These are phyloP conservation scores for Ustilago loliicola DNA, from an alignment of 1,284 basidiomycete genomes.

Conservation along the genomic window DNA sequence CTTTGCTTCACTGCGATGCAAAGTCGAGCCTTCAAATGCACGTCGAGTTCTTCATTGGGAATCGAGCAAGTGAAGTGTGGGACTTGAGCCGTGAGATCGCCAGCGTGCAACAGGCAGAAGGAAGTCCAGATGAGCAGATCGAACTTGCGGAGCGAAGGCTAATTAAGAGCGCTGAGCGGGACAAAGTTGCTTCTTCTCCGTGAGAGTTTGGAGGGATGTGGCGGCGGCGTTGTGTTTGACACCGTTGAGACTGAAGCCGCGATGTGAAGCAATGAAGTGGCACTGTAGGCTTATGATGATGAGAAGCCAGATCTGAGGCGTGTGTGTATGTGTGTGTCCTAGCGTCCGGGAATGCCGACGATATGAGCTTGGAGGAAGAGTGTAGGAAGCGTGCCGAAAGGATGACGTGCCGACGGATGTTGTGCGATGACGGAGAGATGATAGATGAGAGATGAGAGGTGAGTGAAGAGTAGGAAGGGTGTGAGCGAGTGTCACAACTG, in stretches of 20 bases:
- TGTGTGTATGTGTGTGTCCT: background rate
- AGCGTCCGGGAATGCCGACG: background rate
- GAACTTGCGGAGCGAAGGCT: background rate
- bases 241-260: background rate
- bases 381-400: constrained; percentile 39
- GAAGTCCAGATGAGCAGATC: background rate
- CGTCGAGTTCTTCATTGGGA: constrained; percentile 28
- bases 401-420: background rate
- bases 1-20: background rate
- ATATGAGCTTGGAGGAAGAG: constrained; percentile 21
- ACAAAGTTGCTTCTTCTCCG: background rate
- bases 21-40: constrained; percentile 14
- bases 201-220: background rate
- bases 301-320: background rate
- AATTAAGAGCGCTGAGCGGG: background rate
- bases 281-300: background rate
- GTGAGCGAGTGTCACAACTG: constrained; percentile 3
- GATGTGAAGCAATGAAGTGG: background rate
- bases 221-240: background rate
- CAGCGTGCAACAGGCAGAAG: background rate
- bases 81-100: constrained; percentile 12
- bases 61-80: constrained; percentile 18
- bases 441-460: background rate
- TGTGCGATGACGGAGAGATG: constrained; percentile 18
- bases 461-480: background rate